Evolutionary conservation across 2,329 filamentous ascomycete species (phyloP).

Genomic region (Canariomyces notabilis): DNA sequence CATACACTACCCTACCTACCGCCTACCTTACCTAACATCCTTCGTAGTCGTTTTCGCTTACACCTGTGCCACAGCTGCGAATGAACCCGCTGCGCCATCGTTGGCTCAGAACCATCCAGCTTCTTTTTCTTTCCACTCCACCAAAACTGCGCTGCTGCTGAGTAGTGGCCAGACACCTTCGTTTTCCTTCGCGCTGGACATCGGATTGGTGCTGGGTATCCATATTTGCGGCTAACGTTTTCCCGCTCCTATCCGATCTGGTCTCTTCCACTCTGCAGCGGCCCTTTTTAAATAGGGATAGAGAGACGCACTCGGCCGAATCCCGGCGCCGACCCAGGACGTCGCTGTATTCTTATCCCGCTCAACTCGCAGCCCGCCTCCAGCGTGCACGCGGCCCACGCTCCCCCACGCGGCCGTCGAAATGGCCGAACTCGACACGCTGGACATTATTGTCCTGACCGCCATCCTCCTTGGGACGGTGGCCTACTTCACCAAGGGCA

Average conservation of each 20-base stretch:
- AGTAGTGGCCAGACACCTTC: too few species aligned
- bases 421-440: conserved; percentile 94
- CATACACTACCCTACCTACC: too few species aligned
- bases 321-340: conserved; percentile 4
- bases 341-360: too few species aligned
- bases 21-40: too few species aligned
- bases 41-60: too few species aligned
- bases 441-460: conserved; percentile 89
- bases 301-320: conserved; percentile 9
- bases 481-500: conserved; percentile 97
- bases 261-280: background rate
- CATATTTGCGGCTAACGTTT: conserved; percentile 18
- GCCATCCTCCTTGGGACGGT: conserved; percentile 79
- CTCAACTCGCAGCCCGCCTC: too few species aligned
- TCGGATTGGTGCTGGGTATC: conserved; percentile 7
- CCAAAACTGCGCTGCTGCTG: too few species aligned
- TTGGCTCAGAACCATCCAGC: too few species aligned
- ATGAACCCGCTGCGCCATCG: too few species aligned
- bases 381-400: background rate
- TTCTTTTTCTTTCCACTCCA: too few species aligned
- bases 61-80: too few species aligned
- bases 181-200: too few species aligned
- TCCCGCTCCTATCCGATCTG: conserved; percentile 14
- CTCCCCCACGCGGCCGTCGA: conserved; percentile 7
- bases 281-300: background rate